Conservation (phyloP, 305 asterid genomes). For the Solanum hybrid region DNA sequence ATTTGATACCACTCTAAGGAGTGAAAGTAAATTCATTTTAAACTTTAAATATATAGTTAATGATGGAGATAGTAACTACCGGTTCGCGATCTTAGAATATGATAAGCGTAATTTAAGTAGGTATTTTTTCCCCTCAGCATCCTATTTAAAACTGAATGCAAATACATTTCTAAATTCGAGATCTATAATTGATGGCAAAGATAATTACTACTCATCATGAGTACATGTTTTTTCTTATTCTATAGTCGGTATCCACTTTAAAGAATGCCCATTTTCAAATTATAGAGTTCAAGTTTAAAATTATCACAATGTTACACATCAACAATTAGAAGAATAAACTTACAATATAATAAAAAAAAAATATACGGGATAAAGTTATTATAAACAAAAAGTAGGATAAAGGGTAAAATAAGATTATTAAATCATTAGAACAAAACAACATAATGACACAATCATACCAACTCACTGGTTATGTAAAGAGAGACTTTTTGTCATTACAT, state of each 20-base stretch:
- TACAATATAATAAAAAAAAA: neutral
- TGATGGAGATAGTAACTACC: neutral
- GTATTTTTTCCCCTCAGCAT: neutral
- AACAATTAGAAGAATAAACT: neutral
- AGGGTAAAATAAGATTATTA: too few species aligned
- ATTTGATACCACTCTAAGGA: too few species aligned
- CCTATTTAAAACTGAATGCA: too few species aligned
- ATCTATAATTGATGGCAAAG: neutral
- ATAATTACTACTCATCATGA: neutral
- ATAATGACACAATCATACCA: too few species aligned
- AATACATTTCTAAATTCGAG: too few species aligned
- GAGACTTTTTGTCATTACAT: too few species aligned
- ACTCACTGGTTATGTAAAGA: too few species aligned
- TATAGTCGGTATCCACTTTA: neutral
- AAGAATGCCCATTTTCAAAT: neutral
- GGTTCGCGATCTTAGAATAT: neutral
- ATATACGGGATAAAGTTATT: neutral
- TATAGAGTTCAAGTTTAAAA: neutral
- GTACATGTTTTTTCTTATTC: neutral
- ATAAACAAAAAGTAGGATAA: too few species aligned
- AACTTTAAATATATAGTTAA: neutral
- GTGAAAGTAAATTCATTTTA: too few species aligned
- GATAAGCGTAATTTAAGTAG: neutral
- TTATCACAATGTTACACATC: neutral
- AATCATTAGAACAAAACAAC: too few species aligned